Evolutionary conservation across 768 basidiomycete species (phyloP).

Genomic region (Suillus tomentosus): DNA sequence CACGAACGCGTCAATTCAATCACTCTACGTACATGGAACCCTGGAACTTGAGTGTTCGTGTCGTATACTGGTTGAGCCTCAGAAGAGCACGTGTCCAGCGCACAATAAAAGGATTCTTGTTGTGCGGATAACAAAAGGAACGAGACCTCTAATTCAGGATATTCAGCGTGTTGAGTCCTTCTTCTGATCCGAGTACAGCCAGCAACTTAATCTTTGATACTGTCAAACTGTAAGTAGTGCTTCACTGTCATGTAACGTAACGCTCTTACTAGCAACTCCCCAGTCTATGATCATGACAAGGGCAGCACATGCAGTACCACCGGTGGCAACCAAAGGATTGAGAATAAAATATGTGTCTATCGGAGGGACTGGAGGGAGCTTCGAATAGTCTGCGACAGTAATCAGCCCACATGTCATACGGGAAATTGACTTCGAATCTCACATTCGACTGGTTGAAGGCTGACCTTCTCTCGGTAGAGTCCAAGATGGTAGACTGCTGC

Average conservation of each 20-base stretch:
- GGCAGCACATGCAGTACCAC: conserved; percentile 89
- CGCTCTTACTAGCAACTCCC: conserved; percentile 65
- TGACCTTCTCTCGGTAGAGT: conserved; percentile 83
- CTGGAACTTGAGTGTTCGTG: conserved; percentile 83
- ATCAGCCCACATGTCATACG: background rate
- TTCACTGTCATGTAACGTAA: conserved; percentile 4
- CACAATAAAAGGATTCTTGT: conserved; percentile 95
- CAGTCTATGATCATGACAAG: conserved; percentile 83
- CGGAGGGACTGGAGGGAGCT: conserved; percentile 73
- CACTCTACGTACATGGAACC: conserved; percentile 61
- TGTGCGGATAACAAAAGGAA: conserved; percentile 50
- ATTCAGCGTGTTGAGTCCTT: conserved; percentile 65
- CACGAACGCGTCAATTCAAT: background rate
- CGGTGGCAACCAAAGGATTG: conserved; percentile 93
- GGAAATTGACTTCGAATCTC: conserved; percentile 21
- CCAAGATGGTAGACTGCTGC: conserved; percentile 92
- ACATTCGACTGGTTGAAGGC: conserved; percentile 92
- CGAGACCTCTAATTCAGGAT: conserved; percentile 79
- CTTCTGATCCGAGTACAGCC: conserved; percentile 74
- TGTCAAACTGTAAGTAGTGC: conserved; percentile 26
- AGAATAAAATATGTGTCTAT: conserved; percentile 86
- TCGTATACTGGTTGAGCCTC: conserved; percentile 52
- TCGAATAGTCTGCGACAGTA: conserved; percentile 73
- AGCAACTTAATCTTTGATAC: conserved; percentile 79
- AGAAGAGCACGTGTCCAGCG: conserved; percentile 69